Evolutionary conservation across 2,329 filamentous ascomycete species (phyloP).

Genomic region (Raffaelea albimanens): DNA sequence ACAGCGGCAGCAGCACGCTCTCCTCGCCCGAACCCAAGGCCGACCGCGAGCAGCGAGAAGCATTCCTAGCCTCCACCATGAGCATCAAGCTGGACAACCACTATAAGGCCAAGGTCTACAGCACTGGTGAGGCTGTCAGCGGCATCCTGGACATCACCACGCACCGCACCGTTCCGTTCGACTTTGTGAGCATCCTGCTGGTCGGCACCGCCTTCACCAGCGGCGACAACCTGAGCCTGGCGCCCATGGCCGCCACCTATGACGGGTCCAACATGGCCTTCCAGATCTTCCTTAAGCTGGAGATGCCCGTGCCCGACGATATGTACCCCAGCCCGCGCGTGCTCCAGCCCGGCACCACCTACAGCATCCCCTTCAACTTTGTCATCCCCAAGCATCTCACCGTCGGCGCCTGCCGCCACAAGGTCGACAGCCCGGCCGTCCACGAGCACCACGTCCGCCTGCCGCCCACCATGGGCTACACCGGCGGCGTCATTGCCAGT

Average conservation of each 20-base stretch:
- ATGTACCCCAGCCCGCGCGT: conserved; percentile 36
- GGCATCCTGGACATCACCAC: conserved; percentile 39
- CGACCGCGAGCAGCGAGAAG: conserved; percentile 1
- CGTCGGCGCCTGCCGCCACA: conserved; percentile 45
- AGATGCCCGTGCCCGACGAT: conserved; percentile 41
- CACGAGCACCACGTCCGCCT: conserved; percentile 42
- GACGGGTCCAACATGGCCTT: conserved; percentile 23
- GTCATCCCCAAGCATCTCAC: conserved; percentile 50
- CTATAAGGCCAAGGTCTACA: conserved; percentile 46
- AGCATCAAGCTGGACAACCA: conserved; percentile 42
- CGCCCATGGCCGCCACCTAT: conserved; percentile 17
- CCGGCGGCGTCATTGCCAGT: not conserved
- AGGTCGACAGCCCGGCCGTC: conserved; percentile 32
- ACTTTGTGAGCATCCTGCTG: conserved; percentile 42
- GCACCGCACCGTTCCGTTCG: conserved; percentile 36
- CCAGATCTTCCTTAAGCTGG: conserved; percentile 46
- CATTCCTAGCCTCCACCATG: conserved; percentile 28
- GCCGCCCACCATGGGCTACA: conserved; percentile 39
- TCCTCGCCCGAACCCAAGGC: not conserved
- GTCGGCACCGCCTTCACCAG: conserved; percentile 40
- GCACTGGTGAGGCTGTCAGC: conserved; percentile 39
- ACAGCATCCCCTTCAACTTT: conserved; percentile 49
- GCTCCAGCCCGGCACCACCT: conserved; percentile 37
- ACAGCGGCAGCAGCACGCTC: not conserved
- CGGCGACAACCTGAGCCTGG: conserved; percentile 40